Evolutionary conservation across 345 rosid genomes (phyloP).

Genomic region (Aethionema arabicum): DNA sequence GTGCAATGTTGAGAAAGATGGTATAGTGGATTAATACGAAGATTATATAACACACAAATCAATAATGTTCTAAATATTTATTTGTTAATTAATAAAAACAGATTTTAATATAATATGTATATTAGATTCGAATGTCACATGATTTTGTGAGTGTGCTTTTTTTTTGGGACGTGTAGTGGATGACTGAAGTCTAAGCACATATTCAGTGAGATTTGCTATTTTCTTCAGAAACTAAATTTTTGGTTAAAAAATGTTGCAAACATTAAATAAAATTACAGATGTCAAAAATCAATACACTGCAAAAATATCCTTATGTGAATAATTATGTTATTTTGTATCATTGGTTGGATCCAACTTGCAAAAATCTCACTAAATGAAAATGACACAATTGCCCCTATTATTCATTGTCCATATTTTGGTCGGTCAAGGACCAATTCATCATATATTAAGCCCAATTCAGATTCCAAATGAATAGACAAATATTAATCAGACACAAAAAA

Average conservation of each 20-base stretch:
- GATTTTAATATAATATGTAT: neutral
- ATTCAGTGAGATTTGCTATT: slow-evolving; percentile 20
- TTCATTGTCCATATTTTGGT: neutral
- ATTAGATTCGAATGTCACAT: slow-evolving; percentile 22
- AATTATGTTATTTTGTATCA: neutral
- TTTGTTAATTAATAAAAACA: too few species aligned
- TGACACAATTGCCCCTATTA: slow-evolving; percentile 7
- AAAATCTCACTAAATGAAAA: neutral
- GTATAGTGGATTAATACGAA: neutral
- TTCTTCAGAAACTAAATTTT: neutral
- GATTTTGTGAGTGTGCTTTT: neutral
- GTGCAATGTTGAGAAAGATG: neutral
- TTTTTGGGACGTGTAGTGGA: slow-evolving; percentile 23
- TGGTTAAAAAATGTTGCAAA: neutral
- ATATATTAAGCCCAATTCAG: too few species aligned
- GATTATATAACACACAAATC: slow-evolving; percentile 1
- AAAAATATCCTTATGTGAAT: neutral
- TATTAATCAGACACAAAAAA: neutral
- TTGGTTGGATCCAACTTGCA: slow-evolving; percentile 34
- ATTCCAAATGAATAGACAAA: too few species aligned
- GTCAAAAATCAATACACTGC: slow-evolving; percentile 4
- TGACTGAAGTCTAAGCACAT: neutral
- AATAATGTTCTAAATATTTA: slow-evolving; percentile 6
- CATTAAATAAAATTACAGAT: neutral
- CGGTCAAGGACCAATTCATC: neutral